A percentile compares a stretch with the other conserved stretches of the same genome.
Evolutionary conservation across 2,329 filamentous ascomycete genomes (phyloP).

Genomic region (Mycogone perniciosa): DNA sequence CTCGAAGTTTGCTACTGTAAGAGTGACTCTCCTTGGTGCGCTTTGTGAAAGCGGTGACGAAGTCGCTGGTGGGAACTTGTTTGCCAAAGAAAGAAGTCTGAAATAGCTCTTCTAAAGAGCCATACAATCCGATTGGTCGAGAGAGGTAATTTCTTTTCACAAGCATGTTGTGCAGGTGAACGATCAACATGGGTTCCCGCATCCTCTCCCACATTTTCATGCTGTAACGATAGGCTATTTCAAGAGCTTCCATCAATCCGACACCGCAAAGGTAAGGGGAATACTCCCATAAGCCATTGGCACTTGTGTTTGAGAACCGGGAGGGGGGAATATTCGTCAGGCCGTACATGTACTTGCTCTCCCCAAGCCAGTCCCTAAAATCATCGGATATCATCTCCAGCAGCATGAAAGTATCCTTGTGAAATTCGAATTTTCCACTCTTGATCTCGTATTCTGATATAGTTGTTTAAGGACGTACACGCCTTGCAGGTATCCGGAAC

Average conservation of each 20-base stretch:
- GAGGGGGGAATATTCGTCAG: slow-evolving; percentile 30
- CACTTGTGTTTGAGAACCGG: slow-evolving; percentile 33
- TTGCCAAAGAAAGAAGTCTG: slow-evolving; percentile 10
- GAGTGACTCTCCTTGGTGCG: not conserved
- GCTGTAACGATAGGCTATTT: slow-evolving; percentile 29
- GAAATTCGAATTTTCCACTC: not conserved
- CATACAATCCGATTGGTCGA: slow-evolving; percentile 27
- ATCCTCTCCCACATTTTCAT: slow-evolving; percentile 35
- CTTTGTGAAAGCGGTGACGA: slow-evolving; percentile 4
- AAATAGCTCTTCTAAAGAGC: slow-evolving; percentile 19
- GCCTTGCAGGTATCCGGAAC: slow-evolving; percentile 11
- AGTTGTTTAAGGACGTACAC: not conserved
- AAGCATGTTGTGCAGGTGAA: slow-evolving; percentile 45
- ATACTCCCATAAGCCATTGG: slow-evolving; percentile 42
- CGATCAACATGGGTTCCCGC: slow-evolving; percentile 31
- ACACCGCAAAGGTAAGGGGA: slow-evolving; percentile 43
- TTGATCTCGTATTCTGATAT: not conserved
- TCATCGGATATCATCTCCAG: slow-evolving; percentile 11
- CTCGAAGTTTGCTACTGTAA: not conserved
- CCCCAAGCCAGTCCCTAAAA: slow-evolving; percentile 17
- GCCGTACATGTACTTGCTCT: slow-evolving; percentile 10
- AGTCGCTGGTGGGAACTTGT: slow-evolving; percentile 10
- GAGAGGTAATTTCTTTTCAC: slow-evolving; percentile 34
- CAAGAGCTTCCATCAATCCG: slow-evolving; percentile 38
- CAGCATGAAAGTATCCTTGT: not conserved